Conservation (phyloP, 2,329 filamentous ascomycete genomes). For the Monosporascus sp. region DNA sequence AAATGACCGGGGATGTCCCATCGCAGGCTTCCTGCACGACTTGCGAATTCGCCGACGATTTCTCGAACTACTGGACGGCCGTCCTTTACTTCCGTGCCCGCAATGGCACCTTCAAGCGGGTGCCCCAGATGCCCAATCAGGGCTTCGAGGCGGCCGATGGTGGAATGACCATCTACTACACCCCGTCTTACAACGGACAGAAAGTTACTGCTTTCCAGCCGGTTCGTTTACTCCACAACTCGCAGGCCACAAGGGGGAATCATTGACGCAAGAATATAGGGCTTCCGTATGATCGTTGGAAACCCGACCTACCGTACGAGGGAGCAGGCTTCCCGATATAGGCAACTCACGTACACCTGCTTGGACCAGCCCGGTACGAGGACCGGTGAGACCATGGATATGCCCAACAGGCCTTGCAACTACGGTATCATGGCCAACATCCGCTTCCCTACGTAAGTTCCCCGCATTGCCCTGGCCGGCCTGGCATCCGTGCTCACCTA, state of each 20-base stretch:
- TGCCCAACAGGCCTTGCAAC: slow-evolving; percentile 32
- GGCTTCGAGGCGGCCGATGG: slow-evolving; percentile 17
- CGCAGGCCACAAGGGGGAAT: too few species aligned
- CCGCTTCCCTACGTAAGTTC: slow-evolving; percentile 42
- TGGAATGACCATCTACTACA: slow-evolving; percentile 32
- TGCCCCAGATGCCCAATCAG: slow-evolving; percentile 27
- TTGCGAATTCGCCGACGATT: slow-evolving; percentile 30
- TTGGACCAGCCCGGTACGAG: slow-evolving; percentile 31
- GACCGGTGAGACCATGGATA: slow-evolving; percentile 31
- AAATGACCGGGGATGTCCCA: slow-evolving; percentile 1
- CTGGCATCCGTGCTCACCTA: neutral
- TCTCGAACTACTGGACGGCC: slow-evolving; percentile 29
- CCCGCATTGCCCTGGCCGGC: neutral
- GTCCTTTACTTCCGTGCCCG: slow-evolving; percentile 27
- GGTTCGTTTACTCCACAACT: slow-evolving; percentile 8
- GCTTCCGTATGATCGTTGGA: slow-evolving; percentile 41
- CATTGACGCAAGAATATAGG: slow-evolving; percentile 13
- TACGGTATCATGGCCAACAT: slow-evolving; percentile 39
- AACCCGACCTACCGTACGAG: slow-evolving; percentile 29
- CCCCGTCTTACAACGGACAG: slow-evolving; percentile 26
- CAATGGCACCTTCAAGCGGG: slow-evolving; percentile 28
- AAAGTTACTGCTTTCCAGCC: slow-evolving; percentile 39
- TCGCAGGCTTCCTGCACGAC: slow-evolving; percentile 27
- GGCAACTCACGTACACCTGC: slow-evolving; percentile 39
- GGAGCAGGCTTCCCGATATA: slow-evolving; percentile 30